Percentiles rank a stretch among this genome's conserved stretches.
Conservation (phyloP, 148 eudicot genomes). For the Rhododendron ferrugineum region DNA sequence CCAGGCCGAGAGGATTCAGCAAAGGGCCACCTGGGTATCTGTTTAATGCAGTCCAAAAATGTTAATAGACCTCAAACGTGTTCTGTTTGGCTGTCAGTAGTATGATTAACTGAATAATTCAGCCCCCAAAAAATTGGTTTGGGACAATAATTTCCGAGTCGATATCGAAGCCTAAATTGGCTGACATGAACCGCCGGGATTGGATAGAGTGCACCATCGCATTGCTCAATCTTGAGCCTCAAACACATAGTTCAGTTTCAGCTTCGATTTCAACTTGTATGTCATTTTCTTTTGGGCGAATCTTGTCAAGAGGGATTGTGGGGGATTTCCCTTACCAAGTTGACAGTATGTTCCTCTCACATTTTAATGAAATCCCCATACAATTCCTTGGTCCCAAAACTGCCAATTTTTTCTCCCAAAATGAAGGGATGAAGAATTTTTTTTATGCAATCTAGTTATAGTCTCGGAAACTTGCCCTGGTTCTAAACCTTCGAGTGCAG, state of each 20-base stretch:
- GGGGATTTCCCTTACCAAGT: background rate
- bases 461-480: conserved; percentile 51
- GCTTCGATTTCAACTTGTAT: background rate
- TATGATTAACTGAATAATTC: background rate
- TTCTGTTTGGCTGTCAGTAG: background rate
- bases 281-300: background rate
- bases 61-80: background rate
- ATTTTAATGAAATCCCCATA: background rate
- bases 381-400: background rate
- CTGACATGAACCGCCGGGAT: background rate
- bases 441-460: background rate
- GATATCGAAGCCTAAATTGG: background rate
- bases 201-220: background rate
- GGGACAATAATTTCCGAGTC: background rate
- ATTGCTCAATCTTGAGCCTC: background rate
- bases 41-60: background rate
- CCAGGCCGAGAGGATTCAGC: conserved; percentile 83
- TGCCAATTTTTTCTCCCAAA: background rate
- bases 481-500: conserved; percentile 73
- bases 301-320: background rate
- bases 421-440: background rate
- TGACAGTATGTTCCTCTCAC: background rate
- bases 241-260: background rate
- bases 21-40: conserved; percentile 93
- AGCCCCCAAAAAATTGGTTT: background rate